phyloP scores from a whole-genome alignment of 1,284 basidiomycete genomes.

The Serendipita sp. region DNA sequence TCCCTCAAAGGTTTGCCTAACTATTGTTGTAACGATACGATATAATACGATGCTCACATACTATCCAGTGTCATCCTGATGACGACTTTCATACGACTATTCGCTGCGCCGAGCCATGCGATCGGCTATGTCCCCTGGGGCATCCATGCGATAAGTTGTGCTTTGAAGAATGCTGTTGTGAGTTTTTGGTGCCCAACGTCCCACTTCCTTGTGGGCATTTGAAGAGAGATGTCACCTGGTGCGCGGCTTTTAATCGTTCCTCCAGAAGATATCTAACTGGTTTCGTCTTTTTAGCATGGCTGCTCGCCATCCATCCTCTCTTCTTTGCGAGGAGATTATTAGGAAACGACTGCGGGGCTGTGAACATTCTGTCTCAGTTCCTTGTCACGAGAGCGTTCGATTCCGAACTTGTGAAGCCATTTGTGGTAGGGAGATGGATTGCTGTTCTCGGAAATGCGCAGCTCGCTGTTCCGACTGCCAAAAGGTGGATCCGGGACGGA shows the following conservation, averaged over 20 bases:
- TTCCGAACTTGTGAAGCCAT: constrained; percentile 26
- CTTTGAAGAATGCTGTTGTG: background rate
- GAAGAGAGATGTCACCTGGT: constrained; percentile 40
- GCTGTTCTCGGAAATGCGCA: constrained; percentile 41
- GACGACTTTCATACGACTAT: background rate
- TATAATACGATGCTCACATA: background rate
- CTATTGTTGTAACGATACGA: background rate
- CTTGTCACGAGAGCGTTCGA: constrained; percentile 33
- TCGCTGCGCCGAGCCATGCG: background rate
- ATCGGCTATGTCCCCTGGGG: background rate
- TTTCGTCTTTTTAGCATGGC: background rate
- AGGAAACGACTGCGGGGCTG: constrained; percentile 37
- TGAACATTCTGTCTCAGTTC: constrained; percentile 36
- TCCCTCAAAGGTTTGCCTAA: constrained; percentile 39
- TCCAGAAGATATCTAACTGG: too few species aligned
- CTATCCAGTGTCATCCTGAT: background rate
- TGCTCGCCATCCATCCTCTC: constrained; percentile 23
- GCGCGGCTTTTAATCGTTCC: constrained; percentile 15
- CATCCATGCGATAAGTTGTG: background rate
- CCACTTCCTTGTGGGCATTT: constrained; percentile 51
- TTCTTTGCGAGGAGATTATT: constrained; percentile 34
- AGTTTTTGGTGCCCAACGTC: constrained; percentile 25
- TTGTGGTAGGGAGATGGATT: constrained; percentile 35
- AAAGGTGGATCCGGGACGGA: constrained; percentile 21
- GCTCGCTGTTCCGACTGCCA: constrained; percentile 40